Evolutionary conservation across 257 asterid genomes (phyloP).

Genomic region (Primulina tabacum): DNA sequence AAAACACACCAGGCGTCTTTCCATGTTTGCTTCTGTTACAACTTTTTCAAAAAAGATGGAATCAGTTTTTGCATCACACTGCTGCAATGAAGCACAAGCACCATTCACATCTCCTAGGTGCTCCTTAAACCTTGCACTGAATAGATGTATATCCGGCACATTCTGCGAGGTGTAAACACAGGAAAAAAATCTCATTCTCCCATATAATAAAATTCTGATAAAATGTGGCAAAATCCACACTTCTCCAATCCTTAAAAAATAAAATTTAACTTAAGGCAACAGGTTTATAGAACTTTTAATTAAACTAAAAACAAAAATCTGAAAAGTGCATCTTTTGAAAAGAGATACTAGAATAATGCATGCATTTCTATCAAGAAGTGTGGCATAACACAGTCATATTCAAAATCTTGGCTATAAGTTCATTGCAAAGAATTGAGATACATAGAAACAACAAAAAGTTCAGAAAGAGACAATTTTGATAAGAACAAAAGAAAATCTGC

Average conservation of each 20-base stretch:
- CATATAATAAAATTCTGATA: slow-evolving; percentile 1
- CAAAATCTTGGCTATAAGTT: neutral
- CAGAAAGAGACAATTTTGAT: slow-evolving; percentile 14
- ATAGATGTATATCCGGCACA: slow-evolving; percentile 72
- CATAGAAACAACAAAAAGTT: neutral
- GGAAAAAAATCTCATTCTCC: slow-evolving; percentile 23
- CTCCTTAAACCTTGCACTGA: slow-evolving; percentile 81
- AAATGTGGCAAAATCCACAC: neutral
- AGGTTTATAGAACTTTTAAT: neutral
- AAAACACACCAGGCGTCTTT: slow-evolving; percentile 71
- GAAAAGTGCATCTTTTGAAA: neutral
- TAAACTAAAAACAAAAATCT: neutral
- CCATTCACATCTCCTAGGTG: slow-evolving; percentile 62
- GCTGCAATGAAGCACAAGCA: slow-evolving; percentile 62
- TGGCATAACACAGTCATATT: neutral
- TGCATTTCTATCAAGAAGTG: neutral
- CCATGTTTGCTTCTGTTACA: slow-evolving; percentile 68
- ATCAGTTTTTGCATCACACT: slow-evolving; percentile 42
- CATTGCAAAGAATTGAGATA: neutral
- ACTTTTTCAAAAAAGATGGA: slow-evolving; percentile 48
- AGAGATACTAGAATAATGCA: neutral
- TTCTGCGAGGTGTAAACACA: slow-evolving; percentile 42
- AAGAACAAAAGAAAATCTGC: slow-evolving; percentile 11
- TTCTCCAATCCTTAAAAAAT: neutral
- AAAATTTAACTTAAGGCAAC: neutral